phyloP scores from a whole-genome alignment of 495 filamentous ascomycete genomes.

The Aspergillus nidulans region DNA sequence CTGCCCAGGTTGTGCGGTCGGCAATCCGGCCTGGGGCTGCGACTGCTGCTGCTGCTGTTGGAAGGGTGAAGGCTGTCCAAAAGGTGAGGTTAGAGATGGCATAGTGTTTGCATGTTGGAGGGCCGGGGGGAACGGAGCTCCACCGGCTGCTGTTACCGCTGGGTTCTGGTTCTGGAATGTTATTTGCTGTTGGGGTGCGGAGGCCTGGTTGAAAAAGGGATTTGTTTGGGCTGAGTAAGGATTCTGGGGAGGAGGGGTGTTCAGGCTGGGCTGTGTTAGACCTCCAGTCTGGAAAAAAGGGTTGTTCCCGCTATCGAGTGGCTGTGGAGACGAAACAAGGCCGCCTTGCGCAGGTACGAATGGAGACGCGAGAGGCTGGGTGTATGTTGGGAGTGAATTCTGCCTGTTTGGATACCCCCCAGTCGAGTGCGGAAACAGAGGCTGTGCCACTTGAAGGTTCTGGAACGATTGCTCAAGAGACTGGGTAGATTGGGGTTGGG shows the following conservation, averaged over 20 bases:
- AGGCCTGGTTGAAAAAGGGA: slow-evolving; percentile 49
- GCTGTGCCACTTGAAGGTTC: slow-evolving; percentile 63
- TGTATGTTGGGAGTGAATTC: slow-evolving; percentile 40
- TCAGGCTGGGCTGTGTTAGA: slow-evolving; percentile 37
- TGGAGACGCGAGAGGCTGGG: slow-evolving; percentile 57
- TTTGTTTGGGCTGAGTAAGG: slow-evolving; percentile 39
- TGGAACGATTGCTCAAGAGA: slow-evolving; percentile 67
- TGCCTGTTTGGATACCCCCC: slow-evolving; percentile 65
- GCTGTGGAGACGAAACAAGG: slow-evolving; percentile 40
- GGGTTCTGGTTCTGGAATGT: slow-evolving; percentile 29
- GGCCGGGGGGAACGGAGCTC: slow-evolving; percentile 14
- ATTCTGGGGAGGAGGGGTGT: slow-evolving; percentile 26
- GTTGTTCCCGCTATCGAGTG: slow-evolving; percentile 50
- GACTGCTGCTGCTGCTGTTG: slow-evolving; percentile 27
- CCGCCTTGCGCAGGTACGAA: slow-evolving; percentile 53
- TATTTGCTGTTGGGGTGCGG: slow-evolving; percentile 21
- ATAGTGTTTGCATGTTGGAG: slow-evolving; percentile 44
- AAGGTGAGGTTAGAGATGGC: slow-evolving; percentile 32
- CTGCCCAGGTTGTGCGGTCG: slow-evolving; percentile 17
- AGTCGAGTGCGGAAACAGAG: slow-evolving; percentile 79
- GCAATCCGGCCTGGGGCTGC: slow-evolving; percentile 12
- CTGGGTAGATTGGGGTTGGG: slow-evolving; percentile 45
- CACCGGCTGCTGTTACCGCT: slow-evolving; percentile 13
- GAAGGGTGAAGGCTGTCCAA: slow-evolving; percentile 34
- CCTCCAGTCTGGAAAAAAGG: slow-evolving; percentile 57